Percentiles rank a stretch among this genome's conserved stretches.
Conservation (phyloP, 306 rosid genomes). For the Trifolium dubium region DNA sequence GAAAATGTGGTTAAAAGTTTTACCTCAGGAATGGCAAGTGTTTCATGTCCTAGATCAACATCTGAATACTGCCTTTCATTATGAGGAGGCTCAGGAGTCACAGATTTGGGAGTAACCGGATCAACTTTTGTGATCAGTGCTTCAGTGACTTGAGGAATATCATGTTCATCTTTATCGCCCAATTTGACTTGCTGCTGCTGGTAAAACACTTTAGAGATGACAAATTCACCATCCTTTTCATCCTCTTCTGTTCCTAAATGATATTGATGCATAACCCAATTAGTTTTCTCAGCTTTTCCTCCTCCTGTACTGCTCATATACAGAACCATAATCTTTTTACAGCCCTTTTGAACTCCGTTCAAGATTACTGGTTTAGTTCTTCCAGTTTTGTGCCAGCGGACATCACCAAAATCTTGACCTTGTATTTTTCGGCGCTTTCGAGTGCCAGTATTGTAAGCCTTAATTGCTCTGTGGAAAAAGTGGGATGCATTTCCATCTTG, state of each 20-base stretch:
- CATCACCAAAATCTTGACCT: slow-evolving; percentile 68
- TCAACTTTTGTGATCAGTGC: slow-evolving; percentile 49
- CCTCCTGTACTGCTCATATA: slow-evolving; percentile 58
- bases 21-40: slow-evolving; percentile 56
- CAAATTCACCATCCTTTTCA: slow-evolving; percentile 74
- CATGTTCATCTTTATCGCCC: slow-evolving; percentile 58
- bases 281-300: slow-evolving; percentile 79
- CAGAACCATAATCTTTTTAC: slow-evolving; percentile 89
- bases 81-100: slow-evolving; percentile 69
- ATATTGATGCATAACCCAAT: slow-evolving; percentile 92
- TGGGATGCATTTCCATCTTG: slow-evolving; percentile 80
- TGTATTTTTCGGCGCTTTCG: slow-evolving; percentile 80
- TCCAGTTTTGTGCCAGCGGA: slow-evolving; percentile 97
- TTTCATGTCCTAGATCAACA: slow-evolving; percentile 49
- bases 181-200: slow-evolving; percentile 68
- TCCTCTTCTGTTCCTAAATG: slow-evolving; percentile 80
- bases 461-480: slow-evolving; percentile 81
- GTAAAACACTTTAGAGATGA: slow-evolving; percentile 74
- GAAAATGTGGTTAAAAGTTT: slow-evolving; percentile 31
- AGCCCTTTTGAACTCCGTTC: slow-evolving; percentile 69
- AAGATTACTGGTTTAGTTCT: slow-evolving; percentile 73
- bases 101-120: slow-evolving; percentile 79
- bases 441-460: slow-evolving; percentile 84
- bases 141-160: slow-evolving; percentile 54
- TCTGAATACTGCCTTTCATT: slow-evolving; percentile 48